Evolutionary conservation across 805 yeast species (phyloP).

Genomic region (Wickerhamomyces bisporus): DNA sequence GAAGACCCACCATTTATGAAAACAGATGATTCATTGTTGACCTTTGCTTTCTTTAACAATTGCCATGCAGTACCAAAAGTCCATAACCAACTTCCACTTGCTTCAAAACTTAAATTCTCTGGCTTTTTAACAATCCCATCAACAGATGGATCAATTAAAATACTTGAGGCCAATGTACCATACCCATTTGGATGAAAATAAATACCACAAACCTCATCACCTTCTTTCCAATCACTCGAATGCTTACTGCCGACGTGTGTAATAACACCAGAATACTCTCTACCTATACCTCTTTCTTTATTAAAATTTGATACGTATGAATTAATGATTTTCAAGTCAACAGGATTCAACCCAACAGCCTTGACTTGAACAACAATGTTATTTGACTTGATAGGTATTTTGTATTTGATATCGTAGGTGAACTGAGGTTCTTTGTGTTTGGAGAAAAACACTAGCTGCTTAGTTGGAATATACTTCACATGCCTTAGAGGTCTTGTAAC

Average conservation of each 20-base stretch:
- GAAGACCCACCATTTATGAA: conserved; percentile 76
- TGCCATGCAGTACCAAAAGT: conserved; percentile 60
- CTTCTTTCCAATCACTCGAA: conserved; percentile 37
- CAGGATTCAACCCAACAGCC: conserved; percentile 59
- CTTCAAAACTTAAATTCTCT: conserved; percentile 36
- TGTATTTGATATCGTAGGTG: conserved; percentile 49
- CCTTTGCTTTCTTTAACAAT: conserved; percentile 29
- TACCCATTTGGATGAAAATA: conserved; percentile 45
- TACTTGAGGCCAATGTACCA: conserved; percentile 56
- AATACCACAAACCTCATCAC: conserved; percentile 64
- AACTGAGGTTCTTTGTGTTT: conserved; percentile 33
- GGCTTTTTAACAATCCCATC: conserved; percentile 49
- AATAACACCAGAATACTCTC: conserved; percentile 62
- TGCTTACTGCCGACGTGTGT: conserved; percentile 48
- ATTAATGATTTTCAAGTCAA: conserved; percentile 57
- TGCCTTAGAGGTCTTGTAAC: conserved; percentile 47
- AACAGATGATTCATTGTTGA: conserved; percentile 42
- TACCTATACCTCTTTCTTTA: conserved; percentile 61
- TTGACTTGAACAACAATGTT: conserved; percentile 53
- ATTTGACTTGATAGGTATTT: conserved; percentile 41
- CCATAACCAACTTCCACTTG: conserved; percentile 63
- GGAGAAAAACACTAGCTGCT: conserved; percentile 37
- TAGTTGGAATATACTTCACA: conserved; percentile 46
- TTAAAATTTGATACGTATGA: conserved; percentile 46
- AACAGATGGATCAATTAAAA: conserved; percentile 45